Percentiles rank a stretch among this genome's conserved stretches.
These are phyloP conservation scores for Trichoderma pleuroti DNA, from an alignment of 2,329 filamentous ascomycete species.

Conservation along the genomic window DNA sequence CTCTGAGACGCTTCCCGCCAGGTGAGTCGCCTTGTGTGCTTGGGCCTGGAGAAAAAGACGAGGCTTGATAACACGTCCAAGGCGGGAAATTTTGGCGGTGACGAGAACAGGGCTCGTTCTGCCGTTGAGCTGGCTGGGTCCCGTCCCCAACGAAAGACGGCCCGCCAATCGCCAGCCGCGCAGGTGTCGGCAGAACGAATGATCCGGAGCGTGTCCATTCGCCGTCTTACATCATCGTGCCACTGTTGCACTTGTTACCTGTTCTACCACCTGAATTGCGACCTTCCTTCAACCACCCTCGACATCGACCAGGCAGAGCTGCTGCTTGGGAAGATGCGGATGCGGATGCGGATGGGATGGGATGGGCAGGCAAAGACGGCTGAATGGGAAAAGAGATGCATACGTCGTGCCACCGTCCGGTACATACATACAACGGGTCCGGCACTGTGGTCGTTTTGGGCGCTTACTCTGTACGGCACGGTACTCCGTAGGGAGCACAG, in stretches of 20 bases:
- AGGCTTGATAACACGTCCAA: constrained; percentile 7
- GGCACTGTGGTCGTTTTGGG: neutral
- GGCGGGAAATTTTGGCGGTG: constrained; percentile 14
- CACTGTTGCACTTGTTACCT: neutral
- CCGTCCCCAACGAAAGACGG: constrained; percentile 8
- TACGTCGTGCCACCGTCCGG: constrained; percentile 14
- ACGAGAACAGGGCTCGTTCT: constrained; percentile 6
- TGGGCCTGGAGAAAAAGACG: neutral
- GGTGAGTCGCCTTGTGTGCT: neutral
- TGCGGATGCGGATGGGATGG: too few relatives aligned
- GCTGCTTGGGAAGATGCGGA: neutral
- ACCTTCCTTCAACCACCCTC: neutral
- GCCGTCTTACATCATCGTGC: neutral
- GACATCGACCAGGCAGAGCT: neutral
- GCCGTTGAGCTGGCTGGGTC: constrained; percentile 10
- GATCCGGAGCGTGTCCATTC: constrained; percentile 4
- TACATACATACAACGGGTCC: constrained; percentile 2
- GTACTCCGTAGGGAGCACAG: neutral
- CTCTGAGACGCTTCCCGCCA: neutral
- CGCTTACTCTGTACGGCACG: neutral
- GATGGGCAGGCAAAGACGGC: neutral
- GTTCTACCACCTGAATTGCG: neutral
- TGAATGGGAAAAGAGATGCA: neutral
- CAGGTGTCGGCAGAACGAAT: constrained; percentile 14
- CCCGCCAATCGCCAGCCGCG: neutral